phyloP scores from a whole-genome alignment of 495 filamentous ascomycete genomes.

The Aspergillus funiculosus region DNA sequence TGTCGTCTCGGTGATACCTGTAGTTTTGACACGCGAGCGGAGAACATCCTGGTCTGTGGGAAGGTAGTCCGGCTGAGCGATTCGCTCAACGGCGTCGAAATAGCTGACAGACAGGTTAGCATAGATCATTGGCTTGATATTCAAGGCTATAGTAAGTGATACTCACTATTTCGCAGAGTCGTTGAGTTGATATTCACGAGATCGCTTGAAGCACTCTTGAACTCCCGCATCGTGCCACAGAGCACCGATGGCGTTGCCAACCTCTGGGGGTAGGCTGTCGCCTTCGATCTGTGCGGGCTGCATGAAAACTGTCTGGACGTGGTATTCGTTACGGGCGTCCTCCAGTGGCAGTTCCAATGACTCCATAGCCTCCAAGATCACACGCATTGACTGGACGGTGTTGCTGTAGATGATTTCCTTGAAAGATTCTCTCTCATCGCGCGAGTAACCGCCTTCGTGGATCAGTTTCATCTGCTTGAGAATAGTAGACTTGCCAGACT shows the following conservation, averaged over 20 bases:
- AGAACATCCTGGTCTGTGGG: slow-evolving; percentile 98
- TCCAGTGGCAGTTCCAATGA: slow-evolving; percentile 84
- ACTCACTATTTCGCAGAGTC: slow-evolving; percentile 97
- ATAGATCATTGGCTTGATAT: too few relatives aligned
- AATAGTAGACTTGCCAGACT: slow-evolving; percentile 99
- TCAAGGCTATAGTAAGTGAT: too few relatives aligned
- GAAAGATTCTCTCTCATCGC: slow-evolving; percentile 55
- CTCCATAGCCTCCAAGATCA: slow-evolving; percentile 95
- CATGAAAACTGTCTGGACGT: slow-evolving; percentile 95
- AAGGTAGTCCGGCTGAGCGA: slow-evolving; percentile 87
- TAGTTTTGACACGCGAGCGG: slow-evolving; percentile 96
- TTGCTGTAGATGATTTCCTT: slow-evolving; percentile 99
- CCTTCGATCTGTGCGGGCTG: slow-evolving; percentile 93
- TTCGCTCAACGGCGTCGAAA: slow-evolving; percentile 92
- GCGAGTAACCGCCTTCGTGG: slow-evolving; percentile 52
- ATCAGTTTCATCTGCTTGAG: slow-evolving; percentile 94
- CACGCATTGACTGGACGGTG: slow-evolving; percentile 92
- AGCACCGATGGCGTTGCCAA: slow-evolving; percentile 85
- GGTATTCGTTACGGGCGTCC: slow-evolving; percentile 82
- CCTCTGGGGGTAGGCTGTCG: slow-evolving; percentile 88
- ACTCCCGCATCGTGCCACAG: slow-evolving; percentile 94
- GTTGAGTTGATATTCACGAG: slow-evolving; percentile 94
- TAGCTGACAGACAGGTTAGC: slow-evolving; percentile 54
- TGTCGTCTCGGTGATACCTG: slow-evolving; percentile 97
- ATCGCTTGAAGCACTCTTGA: slow-evolving; percentile 91